Percentiles rank a stretch among this genome's conserved stretches.
Evolutionary conservation across 352 stramenopile genomes (phyloP).

Genomic region (Globisporangium perplexum): DNA sequence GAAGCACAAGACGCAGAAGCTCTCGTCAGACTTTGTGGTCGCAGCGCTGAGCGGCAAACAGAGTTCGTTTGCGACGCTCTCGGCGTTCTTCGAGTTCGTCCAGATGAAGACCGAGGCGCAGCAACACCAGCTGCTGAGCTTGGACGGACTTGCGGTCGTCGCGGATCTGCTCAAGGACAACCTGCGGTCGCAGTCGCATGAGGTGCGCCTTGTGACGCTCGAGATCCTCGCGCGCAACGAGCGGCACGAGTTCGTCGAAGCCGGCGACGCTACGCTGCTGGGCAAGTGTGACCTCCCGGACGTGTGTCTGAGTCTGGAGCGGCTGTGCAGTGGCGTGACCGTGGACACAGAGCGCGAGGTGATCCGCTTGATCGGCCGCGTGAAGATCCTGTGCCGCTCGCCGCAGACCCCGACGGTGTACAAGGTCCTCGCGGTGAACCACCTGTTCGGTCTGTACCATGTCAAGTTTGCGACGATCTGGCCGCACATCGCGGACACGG

Average conservation of each 20-base stretch:
- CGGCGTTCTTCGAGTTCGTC: conserved; percentile 50
- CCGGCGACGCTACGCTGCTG: conserved; percentile 28
- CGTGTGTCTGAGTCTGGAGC: conserved; percentile 60
- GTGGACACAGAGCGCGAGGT: conserved; percentile 83
- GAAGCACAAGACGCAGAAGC: conserved; percentile 13
- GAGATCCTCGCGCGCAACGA: conserved; percentile 58
- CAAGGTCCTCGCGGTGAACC: conserved; percentile 70
- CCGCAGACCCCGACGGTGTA: conserved; percentile 69
- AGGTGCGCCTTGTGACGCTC: conserved; percentile 60
- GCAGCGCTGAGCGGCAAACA: conserved; percentile 34
- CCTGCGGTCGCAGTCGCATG: conserved; percentile 61
- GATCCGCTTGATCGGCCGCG: conserved; percentile 66
- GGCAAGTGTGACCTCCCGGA: conserved; percentile 68
- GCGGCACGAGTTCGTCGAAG: conserved; percentile 43
- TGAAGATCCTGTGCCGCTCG: conserved; percentile 73
- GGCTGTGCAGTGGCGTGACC: conserved; percentile 36
- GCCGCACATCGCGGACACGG: conserved; percentile 66
- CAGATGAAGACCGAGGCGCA: conserved; percentile 50
- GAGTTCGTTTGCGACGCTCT: conserved; percentile 52
- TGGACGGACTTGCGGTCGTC: conserved; percentile 24
- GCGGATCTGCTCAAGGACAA: conserved; percentile 41
- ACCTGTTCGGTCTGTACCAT: conserved; percentile 80
- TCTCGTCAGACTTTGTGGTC: conserved; percentile 21
- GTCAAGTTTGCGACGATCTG: conserved; percentile 88
- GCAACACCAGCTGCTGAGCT: conserved; percentile 38